These are phyloP conservation scores for Thuidium tamariscinum DNA, from an alignment of 225 moss, liverwort and hornwort genomes.

Conservation along the genomic window DNA sequence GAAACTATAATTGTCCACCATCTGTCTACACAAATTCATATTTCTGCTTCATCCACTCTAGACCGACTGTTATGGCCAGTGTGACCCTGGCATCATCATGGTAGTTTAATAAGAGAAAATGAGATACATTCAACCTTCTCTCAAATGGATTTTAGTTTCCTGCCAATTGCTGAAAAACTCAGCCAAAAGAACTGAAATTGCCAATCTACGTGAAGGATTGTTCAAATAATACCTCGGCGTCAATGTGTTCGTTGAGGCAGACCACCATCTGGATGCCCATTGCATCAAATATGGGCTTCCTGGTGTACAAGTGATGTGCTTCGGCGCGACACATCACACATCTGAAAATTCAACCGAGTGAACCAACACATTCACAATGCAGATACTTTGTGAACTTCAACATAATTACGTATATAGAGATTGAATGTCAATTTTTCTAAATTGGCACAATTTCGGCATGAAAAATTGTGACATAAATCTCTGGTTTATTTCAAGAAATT, in stretches of 20 bases:
- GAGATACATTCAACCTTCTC: not conserved
- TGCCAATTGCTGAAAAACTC: not conserved
- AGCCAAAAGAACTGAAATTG: not conserved
- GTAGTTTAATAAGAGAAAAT: not conserved
- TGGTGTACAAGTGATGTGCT: slow-evolving; percentile 70
- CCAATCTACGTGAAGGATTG: not conserved
- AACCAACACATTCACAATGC: not conserved
- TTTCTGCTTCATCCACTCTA: not conserved
- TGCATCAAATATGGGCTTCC: slow-evolving; percentile 82
- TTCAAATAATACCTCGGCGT: slow-evolving; percentile 47
- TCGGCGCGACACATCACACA: slow-evolving; percentile 95
- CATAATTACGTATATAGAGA: not conserved
- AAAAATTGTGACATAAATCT: not conserved
- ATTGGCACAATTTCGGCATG: not conserved
- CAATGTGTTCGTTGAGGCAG: slow-evolving; percentile 69
- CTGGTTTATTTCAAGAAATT: not conserved
- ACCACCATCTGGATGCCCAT: slow-evolving; percentile 71
- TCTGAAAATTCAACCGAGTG: slow-evolving; percentile 24
- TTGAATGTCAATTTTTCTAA: not conserved
- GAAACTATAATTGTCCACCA: not conserved
- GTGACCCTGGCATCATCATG: not conserved
- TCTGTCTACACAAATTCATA: not conserved
- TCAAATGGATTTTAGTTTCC: not conserved
- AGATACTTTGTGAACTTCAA: not conserved
- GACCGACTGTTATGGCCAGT: not conserved